Evolutionary conservation across 768 basidiomycete species (phyloP), one percentile per base, ranked within the genome.

Genomic region (Russula brevipes): DNA sequence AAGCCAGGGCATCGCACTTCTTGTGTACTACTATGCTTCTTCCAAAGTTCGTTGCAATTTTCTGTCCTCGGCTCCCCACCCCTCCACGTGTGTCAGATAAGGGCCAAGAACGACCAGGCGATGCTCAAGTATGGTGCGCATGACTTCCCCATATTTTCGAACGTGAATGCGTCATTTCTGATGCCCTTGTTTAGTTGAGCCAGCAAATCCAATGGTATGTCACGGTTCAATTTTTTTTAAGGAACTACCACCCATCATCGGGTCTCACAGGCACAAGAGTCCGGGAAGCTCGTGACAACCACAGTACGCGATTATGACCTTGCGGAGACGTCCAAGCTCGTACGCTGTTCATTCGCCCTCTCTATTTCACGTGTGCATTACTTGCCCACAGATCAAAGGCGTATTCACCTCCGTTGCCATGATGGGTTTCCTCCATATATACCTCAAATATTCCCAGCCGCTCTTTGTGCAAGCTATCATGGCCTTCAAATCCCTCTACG

Each of bases 281-380:
- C 85, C 33, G 86, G 86, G 59, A 78, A 85, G 73, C 82, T 94
- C 16, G 82, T 94, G 35, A 91, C 89, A n/a, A 97, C 93, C 7
- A 99, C 96, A 5, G 84, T 91, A 50, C 82, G 85, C 53, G 96
- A 99, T 72, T 99, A 99, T 66, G 96, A 99, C 77, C 85, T 98
- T 30, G 77, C 81, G 0, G 91, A 99, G 75, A 85, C 84, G 0
- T 89, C 89, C 46, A 94, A 96, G 80, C 79, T 86, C 19, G 85
- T 90, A 68, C 59, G 82, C 76, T 24, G 30, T 74, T 72, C 58
- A 71, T 59, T 35, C 38, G 7, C 38, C 38, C 38, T 39, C 38
- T 24, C 24, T 24, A 24, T 24, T 24, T 24, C 24, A 24, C 24
- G 24, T 42, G 41, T 14, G 9, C 9, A 75, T 73, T 42, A 30